Conservation (phyloP, 768 basidiomycete genomes). For the Clitopilus hobsonii region DNA sequence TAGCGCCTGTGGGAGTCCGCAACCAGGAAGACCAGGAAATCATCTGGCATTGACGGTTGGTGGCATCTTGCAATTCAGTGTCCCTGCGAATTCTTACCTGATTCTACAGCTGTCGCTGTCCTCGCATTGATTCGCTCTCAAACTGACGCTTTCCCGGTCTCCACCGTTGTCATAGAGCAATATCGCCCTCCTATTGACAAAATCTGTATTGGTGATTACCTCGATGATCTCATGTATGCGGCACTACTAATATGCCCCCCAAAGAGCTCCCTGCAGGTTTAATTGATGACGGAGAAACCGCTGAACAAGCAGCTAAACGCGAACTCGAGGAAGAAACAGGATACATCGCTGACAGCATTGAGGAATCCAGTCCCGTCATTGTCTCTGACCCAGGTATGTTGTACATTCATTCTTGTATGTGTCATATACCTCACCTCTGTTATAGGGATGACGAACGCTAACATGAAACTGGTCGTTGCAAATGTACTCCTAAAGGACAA, state of each 20-base stretch:
- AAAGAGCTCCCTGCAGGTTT: slow-evolving; percentile 45
- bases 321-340: slow-evolving; percentile 95
- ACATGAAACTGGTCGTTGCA: slow-evolving; percentile 83
- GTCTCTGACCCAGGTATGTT: slow-evolving; percentile 68
- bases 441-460: slow-evolving; percentile 89
- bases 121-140: slow-evolving; percentile 77
- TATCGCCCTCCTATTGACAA: slow-evolving; percentile 85
- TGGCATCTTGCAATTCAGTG: background rate
- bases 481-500: slow-evolving; percentile 61
- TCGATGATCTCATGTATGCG: background rate
- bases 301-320: slow-evolving; percentile 76
- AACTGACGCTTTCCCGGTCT: slow-evolving; percentile 63
- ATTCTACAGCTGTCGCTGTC: slow-evolving; percentile 64
- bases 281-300: slow-evolving; percentile 80
- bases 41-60: slow-evolving; percentile 77
- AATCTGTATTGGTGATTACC: slow-evolving; percentile 59
- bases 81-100: background rate
- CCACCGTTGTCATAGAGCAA: slow-evolving; percentile 87
- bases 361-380: slow-evolving; percentile 58
- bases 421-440: slow-evolving; percentile 1
- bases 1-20: slow-evolving; percentile 90
- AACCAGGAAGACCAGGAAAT: slow-evolving; percentile 72
- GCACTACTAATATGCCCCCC: background rate
- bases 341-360: slow-evolving; percentile 59
- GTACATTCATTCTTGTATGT: background rate